Evolutionary conservation across 2,329 filamentous ascomycete genomes (phyloP).

Genomic region (Graphiopsis chlorocephala): DNA sequence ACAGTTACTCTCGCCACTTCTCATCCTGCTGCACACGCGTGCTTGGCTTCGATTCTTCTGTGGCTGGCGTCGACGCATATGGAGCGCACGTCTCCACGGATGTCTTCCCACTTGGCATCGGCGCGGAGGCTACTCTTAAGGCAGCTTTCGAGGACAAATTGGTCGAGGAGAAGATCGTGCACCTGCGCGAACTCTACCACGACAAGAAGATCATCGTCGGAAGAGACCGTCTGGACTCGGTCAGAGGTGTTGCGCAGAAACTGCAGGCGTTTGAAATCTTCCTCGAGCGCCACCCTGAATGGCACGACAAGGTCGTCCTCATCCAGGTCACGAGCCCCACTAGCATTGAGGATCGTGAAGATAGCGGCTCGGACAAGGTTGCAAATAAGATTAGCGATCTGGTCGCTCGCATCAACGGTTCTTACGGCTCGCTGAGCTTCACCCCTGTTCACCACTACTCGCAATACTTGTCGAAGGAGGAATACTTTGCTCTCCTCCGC

Average conservation of each 20-base stretch:
- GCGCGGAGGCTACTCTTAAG: slow-evolving; percentile 74
- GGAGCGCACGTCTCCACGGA: slow-evolving; percentile 86
- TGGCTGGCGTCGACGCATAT: slow-evolving; percentile 81
- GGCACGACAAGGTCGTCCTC: slow-evolving; percentile 86
- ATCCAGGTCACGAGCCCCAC: slow-evolving; percentile 82
- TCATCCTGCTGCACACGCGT: slow-evolving; percentile 90
- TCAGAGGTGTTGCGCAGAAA: slow-evolving; percentile 92
- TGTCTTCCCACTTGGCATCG: slow-evolving; percentile 92
- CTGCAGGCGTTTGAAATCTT: slow-evolving; percentile 92
- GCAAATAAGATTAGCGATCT: slow-evolving; percentile 87
- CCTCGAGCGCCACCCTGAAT: slow-evolving; percentile 84
- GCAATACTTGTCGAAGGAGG: slow-evolving; percentile 82
- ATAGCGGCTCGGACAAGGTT: slow-evolving; percentile 70
- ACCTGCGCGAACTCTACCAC: slow-evolving; percentile 73
- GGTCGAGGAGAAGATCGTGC: slow-evolving; percentile 68
- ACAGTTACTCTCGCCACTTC: slow-evolving; percentile 93
- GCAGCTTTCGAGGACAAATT: slow-evolving; percentile 67
- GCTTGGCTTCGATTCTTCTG: slow-evolving; percentile 83
- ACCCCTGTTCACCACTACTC: slow-evolving; percentile 92
- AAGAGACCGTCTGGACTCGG: slow-evolving; percentile 87
- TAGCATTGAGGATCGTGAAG: slow-evolving; percentile 69
- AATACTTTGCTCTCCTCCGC: slow-evolving; percentile 92
- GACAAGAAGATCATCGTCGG: slow-evolving; percentile 95
- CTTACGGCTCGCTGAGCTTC: slow-evolving; percentile 82
- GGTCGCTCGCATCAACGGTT: slow-evolving; percentile 86